phyloP scores from a whole-genome alignment of 164 flowering plant genomes.

The Magnolia officinalis region DNA sequence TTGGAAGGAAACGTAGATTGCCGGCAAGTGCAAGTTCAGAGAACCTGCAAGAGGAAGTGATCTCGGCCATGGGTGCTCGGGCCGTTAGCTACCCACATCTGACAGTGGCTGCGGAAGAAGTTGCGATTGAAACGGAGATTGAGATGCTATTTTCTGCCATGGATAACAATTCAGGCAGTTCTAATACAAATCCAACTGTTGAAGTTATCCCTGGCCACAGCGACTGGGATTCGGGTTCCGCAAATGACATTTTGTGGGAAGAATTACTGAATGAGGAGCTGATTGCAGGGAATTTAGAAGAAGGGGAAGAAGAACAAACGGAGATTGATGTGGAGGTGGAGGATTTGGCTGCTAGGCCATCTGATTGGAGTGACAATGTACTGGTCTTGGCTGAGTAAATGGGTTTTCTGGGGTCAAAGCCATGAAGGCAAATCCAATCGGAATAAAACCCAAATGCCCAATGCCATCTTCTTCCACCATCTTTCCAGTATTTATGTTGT shows the following conservation, averaged over 20 bases:
- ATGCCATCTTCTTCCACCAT: neutral
- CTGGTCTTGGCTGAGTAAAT: slow-evolving; percentile 28
- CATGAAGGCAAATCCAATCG: neutral
- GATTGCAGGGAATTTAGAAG: slow-evolving; percentile 18
- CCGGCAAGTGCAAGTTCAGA: slow-evolving; percentile 15
- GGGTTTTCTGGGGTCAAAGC: slow-evolving; percentile 8
- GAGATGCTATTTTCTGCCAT: slow-evolving; percentile 14
- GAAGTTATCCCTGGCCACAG: neutral
- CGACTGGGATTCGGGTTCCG: slow-evolving; percentile 16
- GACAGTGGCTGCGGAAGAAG: slow-evolving; percentile 16
- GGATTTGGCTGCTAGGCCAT: slow-evolving; percentile 34
- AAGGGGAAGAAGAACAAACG: slow-evolving; percentile 16
- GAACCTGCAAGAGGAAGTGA: slow-evolving; percentile 20
- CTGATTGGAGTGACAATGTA: slow-evolving; percentile 25
- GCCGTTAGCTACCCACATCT: neutral
- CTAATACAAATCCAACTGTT: slow-evolving; percentile 10
- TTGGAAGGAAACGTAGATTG: slow-evolving; percentile 37
- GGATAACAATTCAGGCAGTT: slow-evolving; percentile 9
- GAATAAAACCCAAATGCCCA: neutral
- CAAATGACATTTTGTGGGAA: slow-evolving; percentile 34
- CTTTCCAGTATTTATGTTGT: neutral
- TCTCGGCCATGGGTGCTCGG: neutral
- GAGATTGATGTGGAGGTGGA: slow-evolving; percentile 44
- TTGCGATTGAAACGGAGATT: slow-evolving; percentile 19
- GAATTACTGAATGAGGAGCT: slow-evolving; percentile 42